Base-by-base conservation (phyloP, 2,329 filamentous ascomycete genomes). In the Colletotrichum sp. region DNA sequence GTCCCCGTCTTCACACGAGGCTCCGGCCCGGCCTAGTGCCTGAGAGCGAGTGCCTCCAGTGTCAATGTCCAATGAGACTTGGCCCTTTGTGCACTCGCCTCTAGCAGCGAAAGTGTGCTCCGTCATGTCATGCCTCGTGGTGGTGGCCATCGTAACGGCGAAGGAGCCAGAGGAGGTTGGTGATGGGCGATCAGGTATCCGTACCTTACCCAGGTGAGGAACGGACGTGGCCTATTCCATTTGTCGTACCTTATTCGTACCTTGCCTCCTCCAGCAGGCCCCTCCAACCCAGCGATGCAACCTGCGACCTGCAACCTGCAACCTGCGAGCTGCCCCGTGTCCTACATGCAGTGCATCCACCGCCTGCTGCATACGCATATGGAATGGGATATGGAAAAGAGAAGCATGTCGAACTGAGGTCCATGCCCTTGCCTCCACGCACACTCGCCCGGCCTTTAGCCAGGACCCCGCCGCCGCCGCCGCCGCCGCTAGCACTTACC, bases 301-400 rank as follows among this genome's bases (percentile, higher is more conserved):
- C 63, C 26, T 66, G 28, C 58, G 10, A 28, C 55, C 55, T 69
- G 58, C 60, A 24, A 34, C 28, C 65, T 38, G 26, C 30, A 16
- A 43, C 15, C 30, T 68, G 71, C 65, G 26, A 70, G 57, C 71
- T 64, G 57, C 72, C 61, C 68, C 67, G 72, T 74, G 68, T 74
- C 68, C 68, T 58, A 38, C 60, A 52, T 61, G 72, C 68, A 72
- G 60, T 34, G 65, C 48, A 58, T 48, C 43, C 43, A 28, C n/a
- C 34, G 34, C 34, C 52, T 63, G 48, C 52, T 64, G 71, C 38
- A 69, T 43, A 69, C 30, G 65, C 55, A 73, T 21, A 48, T 48
- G 43, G 43, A 48, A 48, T 21, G 43, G 43, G 43, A 48, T 21
- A 48, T 48, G 43, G 43, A 48, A 48, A 48, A 48, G 43, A 48